phyloP scores from a whole-genome alignment of 1,284 basidiomycete genomes.

The Marasmius tenuissimus region DNA sequence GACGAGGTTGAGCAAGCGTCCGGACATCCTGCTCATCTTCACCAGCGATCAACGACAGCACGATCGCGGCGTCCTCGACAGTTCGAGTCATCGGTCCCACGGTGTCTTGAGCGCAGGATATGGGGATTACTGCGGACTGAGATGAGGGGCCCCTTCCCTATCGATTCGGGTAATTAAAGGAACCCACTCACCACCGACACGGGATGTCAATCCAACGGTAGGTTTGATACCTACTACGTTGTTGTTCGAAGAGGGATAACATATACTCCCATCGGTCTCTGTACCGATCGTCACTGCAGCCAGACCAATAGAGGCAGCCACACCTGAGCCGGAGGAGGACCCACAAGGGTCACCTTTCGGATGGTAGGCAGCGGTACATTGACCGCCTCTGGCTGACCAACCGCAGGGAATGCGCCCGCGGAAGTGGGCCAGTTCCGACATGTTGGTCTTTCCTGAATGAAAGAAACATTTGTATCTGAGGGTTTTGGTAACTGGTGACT shows the following conservation, averaged over 20 bases:
- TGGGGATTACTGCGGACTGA: constrained; percentile 48
- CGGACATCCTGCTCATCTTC: constrained; percentile 59
- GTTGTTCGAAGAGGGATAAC: constrained; percentile 50
- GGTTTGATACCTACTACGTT: constrained; percentile 60
- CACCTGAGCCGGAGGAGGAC: constrained; percentile 65
- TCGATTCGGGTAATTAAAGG: neutral
- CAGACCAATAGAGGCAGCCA: constrained; percentile 65
- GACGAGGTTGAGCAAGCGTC: constrained; percentile 54
- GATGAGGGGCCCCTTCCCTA: no score
- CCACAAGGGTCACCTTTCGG: constrained; percentile 62
- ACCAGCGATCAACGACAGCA: constrained; percentile 62
- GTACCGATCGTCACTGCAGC: constrained; percentile 57
- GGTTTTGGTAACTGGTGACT: neutral
- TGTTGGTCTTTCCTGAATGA: constrained; percentile 51
- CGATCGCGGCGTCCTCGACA: constrained; percentile 57
- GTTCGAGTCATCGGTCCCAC: constrained; percentile 64
- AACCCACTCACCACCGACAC: constrained; percentile 49
- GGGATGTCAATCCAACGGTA: constrained; percentile 52
- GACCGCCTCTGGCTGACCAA: constrained; percentile 68
- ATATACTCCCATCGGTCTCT: constrained; percentile 69
- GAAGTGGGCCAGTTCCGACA: constrained; percentile 64
- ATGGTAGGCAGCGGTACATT: constrained; percentile 60
- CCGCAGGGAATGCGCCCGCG: constrained; percentile 59
- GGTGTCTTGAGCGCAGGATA: constrained; percentile 63
- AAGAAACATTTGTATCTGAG: neutral